Evolutionary conservation across 1,139 yeast genomes (phyloP).

Genomic region (Kazachstania sp.): DNA sequence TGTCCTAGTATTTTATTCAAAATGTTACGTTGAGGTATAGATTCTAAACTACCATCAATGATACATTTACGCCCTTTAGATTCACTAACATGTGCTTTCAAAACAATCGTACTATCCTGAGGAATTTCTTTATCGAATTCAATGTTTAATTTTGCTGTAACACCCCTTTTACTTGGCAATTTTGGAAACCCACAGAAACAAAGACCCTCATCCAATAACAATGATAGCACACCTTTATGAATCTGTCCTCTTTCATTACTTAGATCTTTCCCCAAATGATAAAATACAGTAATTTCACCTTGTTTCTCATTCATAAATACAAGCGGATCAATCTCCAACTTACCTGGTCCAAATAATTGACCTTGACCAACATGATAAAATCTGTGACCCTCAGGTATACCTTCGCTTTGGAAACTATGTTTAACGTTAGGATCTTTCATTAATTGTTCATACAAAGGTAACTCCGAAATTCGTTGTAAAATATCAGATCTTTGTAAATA

Average conservation of each 20-base stretch:
- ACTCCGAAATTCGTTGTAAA: constrained; percentile 14
- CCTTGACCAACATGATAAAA: constrained; percentile 60
- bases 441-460: constrained; percentile 13
- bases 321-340: constrained; percentile 61
- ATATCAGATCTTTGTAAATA: constrained; percentile 22
- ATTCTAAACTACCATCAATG: constrained; percentile 55
- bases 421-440: constrained; percentile 11
- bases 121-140: constrained; percentile 58
- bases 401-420: constrained; percentile 24
- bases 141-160: constrained; percentile 69
- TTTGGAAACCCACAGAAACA: constrained; percentile 80
- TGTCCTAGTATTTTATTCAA: constrained; percentile 6
- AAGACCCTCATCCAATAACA: constrained; percentile 77
- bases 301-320: constrained; percentile 41
- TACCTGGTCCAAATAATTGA: constrained; percentile 50
- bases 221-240: constrained; percentile 81
- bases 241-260: constrained; percentile 58
- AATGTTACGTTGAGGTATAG: constrained; percentile 21
- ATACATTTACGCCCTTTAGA: constrained; percentile 73
- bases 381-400: constrained; percentile 55
- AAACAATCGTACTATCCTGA: constrained; percentile 56
- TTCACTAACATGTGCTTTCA: constrained; percentile 60
- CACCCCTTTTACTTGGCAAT: constrained; percentile 83
- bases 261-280: constrained; percentile 60
- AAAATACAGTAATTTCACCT: constrained; percentile 50